phyloP scores from a whole-genome alignment of 1,139 yeast species.

The Blastobotrys niveus region DNA sequence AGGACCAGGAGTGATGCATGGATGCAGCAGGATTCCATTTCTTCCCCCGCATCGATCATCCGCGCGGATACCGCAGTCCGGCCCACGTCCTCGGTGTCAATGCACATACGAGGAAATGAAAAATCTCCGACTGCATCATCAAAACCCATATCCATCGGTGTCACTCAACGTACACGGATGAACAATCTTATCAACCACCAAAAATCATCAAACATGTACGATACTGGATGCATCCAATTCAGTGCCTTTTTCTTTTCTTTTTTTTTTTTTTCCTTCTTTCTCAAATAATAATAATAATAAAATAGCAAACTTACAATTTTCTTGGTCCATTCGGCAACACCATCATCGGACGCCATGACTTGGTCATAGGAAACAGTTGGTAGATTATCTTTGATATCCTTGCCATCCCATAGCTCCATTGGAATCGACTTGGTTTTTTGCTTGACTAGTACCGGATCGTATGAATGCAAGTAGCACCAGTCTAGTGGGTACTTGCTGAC shows the following conservation, averaged over 20 bases:
- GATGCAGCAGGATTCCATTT: too few relatives aligned
- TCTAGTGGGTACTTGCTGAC: slow-evolving; percentile 41
- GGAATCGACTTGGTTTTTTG: slow-evolving; percentile 31
- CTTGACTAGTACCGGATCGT: slow-evolving; percentile 46
- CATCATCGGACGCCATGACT: slow-evolving; percentile 44
- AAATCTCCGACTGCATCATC: not conserved
- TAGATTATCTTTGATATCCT: slow-evolving; percentile 39
- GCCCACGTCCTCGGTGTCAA: slow-evolving; percentile 6
- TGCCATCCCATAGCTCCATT: slow-evolving; percentile 45
- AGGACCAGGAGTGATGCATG: too few relatives aligned
- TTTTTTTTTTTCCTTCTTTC: too few relatives aligned
- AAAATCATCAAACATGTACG: not conserved
- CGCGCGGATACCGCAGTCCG: too few relatives aligned
- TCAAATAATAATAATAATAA: too few relatives aligned
- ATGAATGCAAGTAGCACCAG: slow-evolving; percentile 59
- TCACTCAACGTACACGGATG: slow-evolving; percentile 8
- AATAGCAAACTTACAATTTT: slow-evolving; percentile 41
- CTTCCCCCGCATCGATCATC: too few relatives aligned
- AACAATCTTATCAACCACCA: too few relatives aligned
- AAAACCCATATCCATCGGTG: not conserved
- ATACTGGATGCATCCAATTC: not conserved
- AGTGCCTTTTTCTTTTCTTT: too few relatives aligned
- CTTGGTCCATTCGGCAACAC: slow-evolving; percentile 54
- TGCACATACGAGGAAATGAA: slow-evolving; percentile 4
- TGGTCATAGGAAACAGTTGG: slow-evolving; percentile 50